These are phyloP conservation scores for Plantago major DNA, from an alignment of 257 asterid genomes.

Conservation along the genomic window DNA sequence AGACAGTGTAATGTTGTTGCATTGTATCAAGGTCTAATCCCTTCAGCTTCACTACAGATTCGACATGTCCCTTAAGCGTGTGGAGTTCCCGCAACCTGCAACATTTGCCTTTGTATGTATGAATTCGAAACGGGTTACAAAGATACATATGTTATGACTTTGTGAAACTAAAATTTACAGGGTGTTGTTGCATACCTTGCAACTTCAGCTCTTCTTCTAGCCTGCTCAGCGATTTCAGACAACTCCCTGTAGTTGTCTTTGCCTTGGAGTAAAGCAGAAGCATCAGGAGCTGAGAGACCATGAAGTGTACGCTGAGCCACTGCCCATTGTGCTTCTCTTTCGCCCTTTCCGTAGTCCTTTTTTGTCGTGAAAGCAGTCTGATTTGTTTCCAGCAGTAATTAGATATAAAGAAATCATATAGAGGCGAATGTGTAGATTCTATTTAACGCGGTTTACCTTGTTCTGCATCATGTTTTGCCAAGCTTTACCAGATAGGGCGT, in stretches of 20 bases:
- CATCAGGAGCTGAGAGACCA: slow-evolving; percentile 46
- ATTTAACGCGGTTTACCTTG: slow-evolving; percentile 32
- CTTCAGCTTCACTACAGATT: slow-evolving; percentile 66
- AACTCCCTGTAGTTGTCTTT: slow-evolving; percentile 44
- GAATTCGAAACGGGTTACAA: slow-evolving; percentile 3
- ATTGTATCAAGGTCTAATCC: slow-evolving; percentile 65
- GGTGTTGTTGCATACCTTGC: slow-evolving; percentile 44
- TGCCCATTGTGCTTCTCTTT: slow-evolving; percentile 86
- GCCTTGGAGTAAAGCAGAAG: slow-evolving; percentile 26
- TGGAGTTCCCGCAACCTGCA: slow-evolving; percentile 65
- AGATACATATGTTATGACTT: background rate
- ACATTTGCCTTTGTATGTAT: slow-evolving; percentile 6
- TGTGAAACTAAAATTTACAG: background rate
- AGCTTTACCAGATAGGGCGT: slow-evolving; percentile 60
- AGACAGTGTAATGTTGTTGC: slow-evolving; percentile 62
- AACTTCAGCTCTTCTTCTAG: slow-evolving; percentile 73
- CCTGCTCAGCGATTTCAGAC: slow-evolving; percentile 71
- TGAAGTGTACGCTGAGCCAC: slow-evolving; percentile 79
- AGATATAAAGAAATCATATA: background rate
- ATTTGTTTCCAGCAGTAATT: background rate
- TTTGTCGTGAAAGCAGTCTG: slow-evolving; percentile 82
- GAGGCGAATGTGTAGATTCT: background rate
- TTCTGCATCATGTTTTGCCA: slow-evolving; percentile 79
- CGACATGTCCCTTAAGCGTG: slow-evolving; percentile 81
- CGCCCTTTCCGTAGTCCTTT: slow-evolving; percentile 76